Conservation (phyloP, 495 filamentous ascomycete genomes). For the Amphirosellinia nigrospora region DNA sequence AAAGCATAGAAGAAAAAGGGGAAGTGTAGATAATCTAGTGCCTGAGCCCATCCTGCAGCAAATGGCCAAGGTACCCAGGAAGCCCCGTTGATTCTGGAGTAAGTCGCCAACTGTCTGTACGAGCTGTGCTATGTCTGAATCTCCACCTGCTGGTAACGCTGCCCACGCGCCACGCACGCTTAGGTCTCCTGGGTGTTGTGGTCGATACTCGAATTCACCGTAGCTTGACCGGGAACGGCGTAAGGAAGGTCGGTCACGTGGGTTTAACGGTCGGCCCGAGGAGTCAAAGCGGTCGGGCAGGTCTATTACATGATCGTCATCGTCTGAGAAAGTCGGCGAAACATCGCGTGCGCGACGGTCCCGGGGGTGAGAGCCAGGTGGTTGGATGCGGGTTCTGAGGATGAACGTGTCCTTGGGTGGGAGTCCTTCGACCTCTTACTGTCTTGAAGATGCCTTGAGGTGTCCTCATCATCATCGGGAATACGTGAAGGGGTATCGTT, state of each 20-base stretch:
- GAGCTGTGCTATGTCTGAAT: conserved; percentile 5
- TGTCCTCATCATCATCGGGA: conserved; percentile 5
- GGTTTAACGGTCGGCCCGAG: conserved; percentile 58
- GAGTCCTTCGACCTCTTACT: conserved; percentile 14
- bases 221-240: conserved; percentile 15
- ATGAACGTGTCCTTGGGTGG: conserved; percentile 34
- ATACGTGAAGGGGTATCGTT: conserved; percentile 19
- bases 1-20: neutral
- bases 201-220: conserved; percentile 21
- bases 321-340: conserved; percentile 31
- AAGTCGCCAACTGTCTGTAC: conserved; percentile 20
- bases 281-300: conserved; percentile 72
- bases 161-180: conserved; percentile 20
- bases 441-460: neutral
- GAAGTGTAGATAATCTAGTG: neutral
- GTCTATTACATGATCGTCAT: conserved; percentile 46
- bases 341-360: conserved; percentile 24
- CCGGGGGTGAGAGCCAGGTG: conserved; percentile 31
- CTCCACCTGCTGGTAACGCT: neutral
- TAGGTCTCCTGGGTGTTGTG: conserved; percentile 20
- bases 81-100: conserved; percentile 15
- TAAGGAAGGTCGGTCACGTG: neutral
- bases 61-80: conserved; percentile 17
- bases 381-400: conserved; percentile 46
- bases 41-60: conserved; percentile 13